Percentiles rank a stretch among this genome's conserved stretches.
Conservation (phyloP, 2,329 filamentous ascomycete species). For the Leptographium wingfieldii region DNA sequence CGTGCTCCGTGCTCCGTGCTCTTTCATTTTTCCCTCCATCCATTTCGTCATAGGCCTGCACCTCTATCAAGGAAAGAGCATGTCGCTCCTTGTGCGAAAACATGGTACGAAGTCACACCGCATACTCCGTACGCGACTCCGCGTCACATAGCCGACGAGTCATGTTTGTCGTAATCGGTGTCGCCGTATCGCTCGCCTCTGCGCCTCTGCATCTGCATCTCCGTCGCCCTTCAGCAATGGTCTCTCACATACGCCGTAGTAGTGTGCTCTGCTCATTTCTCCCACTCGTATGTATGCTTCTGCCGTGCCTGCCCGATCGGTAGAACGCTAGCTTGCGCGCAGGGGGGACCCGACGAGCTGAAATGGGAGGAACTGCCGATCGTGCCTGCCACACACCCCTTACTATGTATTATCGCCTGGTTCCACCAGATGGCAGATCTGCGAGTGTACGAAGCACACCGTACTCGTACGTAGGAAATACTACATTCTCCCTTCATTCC, state of each 20-base stretch:
- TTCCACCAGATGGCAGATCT: not conserved
- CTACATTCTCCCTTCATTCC: not conserved
- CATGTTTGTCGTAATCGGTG: no score
- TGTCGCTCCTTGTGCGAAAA: not conserved
- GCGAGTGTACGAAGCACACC: not conserved
- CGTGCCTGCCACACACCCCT: not conserved
- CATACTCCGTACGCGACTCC: not conserved
- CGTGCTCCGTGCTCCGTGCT: no score
- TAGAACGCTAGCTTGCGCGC: not conserved
- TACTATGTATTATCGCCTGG: not conserved
- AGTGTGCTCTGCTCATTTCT: no score
- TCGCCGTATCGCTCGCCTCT: no score
- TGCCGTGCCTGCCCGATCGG: not conserved
- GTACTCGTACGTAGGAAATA: not conserved
- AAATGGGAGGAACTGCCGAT: not conserved
- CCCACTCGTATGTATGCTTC: no score
- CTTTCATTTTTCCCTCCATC: no score
- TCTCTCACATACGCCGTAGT: no score
- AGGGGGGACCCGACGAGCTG: conserved; percentile 4
- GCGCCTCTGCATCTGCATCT: no score
- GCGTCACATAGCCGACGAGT: not conserved
- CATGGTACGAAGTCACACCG: not conserved
- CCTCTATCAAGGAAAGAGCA: not conserved
- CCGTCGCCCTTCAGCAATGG: no score
- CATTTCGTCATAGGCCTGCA: no score